These are phyloP conservation scores for Leucocoprinus birnbaumii DNA, from an alignment of 768 basidiomycete species.

Conservation along the genomic window DNA sequence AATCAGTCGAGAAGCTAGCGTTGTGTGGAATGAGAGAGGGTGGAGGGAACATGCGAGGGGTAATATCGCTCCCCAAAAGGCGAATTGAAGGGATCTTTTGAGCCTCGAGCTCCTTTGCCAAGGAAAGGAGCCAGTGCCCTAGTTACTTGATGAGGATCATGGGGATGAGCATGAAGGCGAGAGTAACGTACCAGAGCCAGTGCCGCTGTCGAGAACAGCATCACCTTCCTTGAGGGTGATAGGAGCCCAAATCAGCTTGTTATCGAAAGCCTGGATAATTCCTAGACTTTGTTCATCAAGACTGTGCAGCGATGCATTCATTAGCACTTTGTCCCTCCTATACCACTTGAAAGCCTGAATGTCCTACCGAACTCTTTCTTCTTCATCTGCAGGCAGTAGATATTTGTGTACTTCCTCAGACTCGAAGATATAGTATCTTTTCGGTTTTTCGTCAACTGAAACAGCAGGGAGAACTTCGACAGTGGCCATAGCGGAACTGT, in stretches of 20 bases:
- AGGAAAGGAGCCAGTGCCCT: constrained; percentile 21
- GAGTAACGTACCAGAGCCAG: constrained; percentile 5
- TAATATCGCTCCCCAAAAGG: constrained; percentile 19
- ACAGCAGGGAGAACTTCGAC: too few relatives aligned
- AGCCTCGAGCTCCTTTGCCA: constrained; percentile 1
- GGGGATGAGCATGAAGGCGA: neutral
- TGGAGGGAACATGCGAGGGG: constrained; percentile 18
- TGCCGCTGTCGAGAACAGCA: constrained; percentile 9
- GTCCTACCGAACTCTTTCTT: constrained; percentile 2
- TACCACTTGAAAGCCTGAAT: neutral
- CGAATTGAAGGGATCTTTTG: constrained; percentile 3
- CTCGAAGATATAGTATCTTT: neutral
- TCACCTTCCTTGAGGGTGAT: constrained; percentile 1
- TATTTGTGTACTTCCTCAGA: neutral
- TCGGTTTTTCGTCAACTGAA: too few relatives aligned
- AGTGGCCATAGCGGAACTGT: too few relatives aligned
- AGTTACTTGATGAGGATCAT: neutral
- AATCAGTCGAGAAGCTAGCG: neutral
- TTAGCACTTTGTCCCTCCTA: neutral
- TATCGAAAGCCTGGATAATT: neutral
- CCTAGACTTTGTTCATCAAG: neutral
- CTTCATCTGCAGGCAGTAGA: neutral
- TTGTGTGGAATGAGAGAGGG: neutral
- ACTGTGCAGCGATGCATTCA: neutral
- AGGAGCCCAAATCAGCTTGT: constrained; percentile 10